These are phyloP conservation scores for Coemansia brasiliensis DNA, from an alignment of 192 early-diverging fungal species.

Conservation along the genomic window DNA sequence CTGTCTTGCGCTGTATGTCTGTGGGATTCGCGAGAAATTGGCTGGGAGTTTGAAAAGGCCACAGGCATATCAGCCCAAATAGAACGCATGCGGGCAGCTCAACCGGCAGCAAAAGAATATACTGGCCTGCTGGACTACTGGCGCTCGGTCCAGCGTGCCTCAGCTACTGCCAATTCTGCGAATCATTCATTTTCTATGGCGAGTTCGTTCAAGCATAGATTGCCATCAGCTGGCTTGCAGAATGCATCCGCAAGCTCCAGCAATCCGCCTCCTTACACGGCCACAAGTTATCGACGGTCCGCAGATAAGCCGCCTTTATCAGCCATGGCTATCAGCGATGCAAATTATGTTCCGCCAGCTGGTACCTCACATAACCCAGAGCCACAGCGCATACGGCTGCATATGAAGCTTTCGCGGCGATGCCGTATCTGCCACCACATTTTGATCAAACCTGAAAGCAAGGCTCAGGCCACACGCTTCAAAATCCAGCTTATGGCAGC, in stretches of 20 bases:
- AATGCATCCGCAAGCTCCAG: neutral
- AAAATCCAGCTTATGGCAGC: conserved; percentile 86
- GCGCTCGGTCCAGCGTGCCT: conserved; percentile 68
- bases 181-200: neutral
- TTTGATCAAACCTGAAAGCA: conserved; percentile 89
- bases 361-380: conserved; percentile 37
- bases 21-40: conserved; percentile 92
- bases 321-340: conserved; percentile 20
- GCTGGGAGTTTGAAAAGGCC: conserved; percentile 90
- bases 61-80: conserved; percentile 90
- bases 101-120: conserved; percentile 77
- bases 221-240: conserved; percentile 4
- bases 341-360: conserved; percentile 57
- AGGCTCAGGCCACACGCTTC: conserved; percentile 83
- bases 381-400: conserved; percentile 84
- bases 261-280: conserved; percentile 25
- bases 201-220: conserved; percentile 26
- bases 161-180: conserved; percentile 15
- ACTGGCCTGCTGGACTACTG: conserved; percentile 80
- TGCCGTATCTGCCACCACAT: conserved; percentile 88
- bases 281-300: conserved; percentile 9
- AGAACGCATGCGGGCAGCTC: conserved; percentile 73
- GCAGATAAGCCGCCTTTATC: conserved; percentile 15
- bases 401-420: conserved; percentile 82
- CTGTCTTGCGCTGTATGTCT: conserved; percentile 83